A percentile compares a stretch with the other conserved stretches of the same genome.
phyloP scores from a whole-genome alignment of 164 flowering plant genomes.

The Taxillus chinensis region DNA sequence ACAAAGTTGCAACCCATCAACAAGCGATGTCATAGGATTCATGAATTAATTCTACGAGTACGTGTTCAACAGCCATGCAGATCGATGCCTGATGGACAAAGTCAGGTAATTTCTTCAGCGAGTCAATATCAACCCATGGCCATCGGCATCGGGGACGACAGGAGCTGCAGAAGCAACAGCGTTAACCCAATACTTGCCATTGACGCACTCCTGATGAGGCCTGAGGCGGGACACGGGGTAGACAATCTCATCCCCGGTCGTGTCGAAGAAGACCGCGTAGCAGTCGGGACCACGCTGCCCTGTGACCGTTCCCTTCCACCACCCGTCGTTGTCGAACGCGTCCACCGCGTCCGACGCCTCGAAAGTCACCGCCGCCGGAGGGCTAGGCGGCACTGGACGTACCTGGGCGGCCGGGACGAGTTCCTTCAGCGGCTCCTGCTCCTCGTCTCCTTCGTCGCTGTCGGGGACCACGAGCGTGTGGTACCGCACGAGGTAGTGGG shows the following conservation, averaged over 20 bases:
- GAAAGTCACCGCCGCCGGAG: neutral
- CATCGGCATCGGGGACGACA: too few relatives aligned
- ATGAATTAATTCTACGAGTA: too few relatives aligned
- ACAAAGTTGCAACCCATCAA: too few relatives aligned
- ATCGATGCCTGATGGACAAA: too few relatives aligned
- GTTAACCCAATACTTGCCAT: too few relatives aligned
- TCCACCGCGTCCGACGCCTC: slow-evolving; percentile 4
- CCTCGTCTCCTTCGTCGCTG: neutral
- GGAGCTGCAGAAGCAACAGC: too few relatives aligned
- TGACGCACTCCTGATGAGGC: slow-evolving; percentile 9
- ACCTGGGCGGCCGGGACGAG: slow-evolving; percentile 4
- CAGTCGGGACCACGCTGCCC: neutral
- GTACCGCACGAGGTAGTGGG: slow-evolving; percentile 9
- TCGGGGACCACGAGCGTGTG: slow-evolving; percentile 1
- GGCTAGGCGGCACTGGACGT: slow-evolving; percentile 11
- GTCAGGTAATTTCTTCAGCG: too few relatives aligned
- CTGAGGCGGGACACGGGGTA: neutral
- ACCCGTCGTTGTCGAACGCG: slow-evolving; percentile 16
- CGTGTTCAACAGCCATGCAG: too few relatives aligned
- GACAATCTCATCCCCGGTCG: slow-evolving; percentile 1
- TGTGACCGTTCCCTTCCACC: slow-evolving; percentile 10
- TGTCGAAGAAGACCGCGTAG: slow-evolving; percentile 6
- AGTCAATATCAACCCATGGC: too few relatives aligned
- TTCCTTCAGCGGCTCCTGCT: slow-evolving; percentile 3
- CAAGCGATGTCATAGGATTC: too few relatives aligned